Base-by-base conservation (phyloP, 768 basidiomycete genomes). In the Panellus pusillus region DNA sequence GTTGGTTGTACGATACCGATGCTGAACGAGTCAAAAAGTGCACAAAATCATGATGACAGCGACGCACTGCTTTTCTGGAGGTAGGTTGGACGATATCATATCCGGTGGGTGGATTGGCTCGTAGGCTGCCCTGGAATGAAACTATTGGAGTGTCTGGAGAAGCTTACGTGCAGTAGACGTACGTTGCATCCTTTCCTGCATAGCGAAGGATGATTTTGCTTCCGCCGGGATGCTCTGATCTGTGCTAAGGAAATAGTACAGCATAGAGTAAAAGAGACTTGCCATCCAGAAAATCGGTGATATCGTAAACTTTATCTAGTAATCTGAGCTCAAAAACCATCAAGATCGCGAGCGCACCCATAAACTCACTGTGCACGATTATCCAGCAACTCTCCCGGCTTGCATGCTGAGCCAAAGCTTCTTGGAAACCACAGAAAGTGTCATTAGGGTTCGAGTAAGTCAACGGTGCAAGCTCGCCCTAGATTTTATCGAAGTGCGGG, bases 91-190 rank as follows among this genome's bases (percentile, higher is more conserved):
- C 12, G 72, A 77, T 60, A 80, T 86, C 56, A 70, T 80, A 63
- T 76, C 79, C 41, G 73, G 85, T 1, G 87, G 87, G 62, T 89
- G 87, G 24, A 89, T 83, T 1, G 82, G 82, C 15, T 85, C 85
- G 57, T 84, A 84, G 65, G 81, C 83, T 53, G 73, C 72, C 8
- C 79, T 79, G 36, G 11, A 44, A 27, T 5, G 18, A 52, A 47
- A 4, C 24, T 15, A 5, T 37, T 14, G 47, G 12, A 28, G 32
- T 8, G 32, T 31, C 9, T 27, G 42, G 47, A 41, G n/a, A 52
- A 17, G 32, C 29, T 46, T 50, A 4, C 51, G 53, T 35, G 28
- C 17, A 18, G 11, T 37, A 48, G n/a, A 65, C 79, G 17, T 65
- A 83, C 76, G 80, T 89, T 12, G 84, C 84, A 61, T 86, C 86